Percentiles rank a stretch among this genome's conserved stretches.
phyloP scores from a whole-genome alignment of 345 rosid species.

The Melaleuca alternifolia region DNA sequence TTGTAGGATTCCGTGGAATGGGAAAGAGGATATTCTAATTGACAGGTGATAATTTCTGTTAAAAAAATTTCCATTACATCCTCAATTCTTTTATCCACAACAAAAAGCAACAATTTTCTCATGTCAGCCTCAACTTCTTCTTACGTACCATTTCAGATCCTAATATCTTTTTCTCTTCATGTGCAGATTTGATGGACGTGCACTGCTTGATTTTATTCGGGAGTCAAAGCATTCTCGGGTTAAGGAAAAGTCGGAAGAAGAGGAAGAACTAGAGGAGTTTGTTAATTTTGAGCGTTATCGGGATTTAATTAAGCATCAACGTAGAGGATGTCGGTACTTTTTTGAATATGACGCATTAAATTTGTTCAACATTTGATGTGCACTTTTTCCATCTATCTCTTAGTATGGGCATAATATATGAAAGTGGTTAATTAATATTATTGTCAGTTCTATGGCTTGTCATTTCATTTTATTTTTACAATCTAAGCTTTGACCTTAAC shows the following conservation, averaged over 20 bases:
- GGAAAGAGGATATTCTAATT: constrained; percentile 72
- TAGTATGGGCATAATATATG: constrained; percentile 5
- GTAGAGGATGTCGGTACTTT: constrained; percentile 99
- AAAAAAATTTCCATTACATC: neutral
- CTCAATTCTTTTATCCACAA: neutral
- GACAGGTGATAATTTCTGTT: constrained; percentile 37
- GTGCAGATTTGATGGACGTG: constrained; percentile 80
- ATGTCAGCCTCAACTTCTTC: neutral
- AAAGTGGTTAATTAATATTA: constrained; percentile 1
- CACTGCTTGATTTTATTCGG: constrained; percentile 86
- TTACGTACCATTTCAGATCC: neutral
- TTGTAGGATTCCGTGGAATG: constrained; percentile 87
- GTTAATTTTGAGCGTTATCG: constrained; percentile 99
- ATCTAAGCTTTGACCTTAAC: constrained; percentile 23
- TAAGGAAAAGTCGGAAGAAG: constrained; percentile 73
- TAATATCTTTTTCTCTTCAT: neutral
- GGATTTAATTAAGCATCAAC: constrained; percentile 99
- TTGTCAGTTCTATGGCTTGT: neutral
- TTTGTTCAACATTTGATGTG: constrained; percentile 4
- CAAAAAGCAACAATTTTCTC: neutral
- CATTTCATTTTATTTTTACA: neutral
- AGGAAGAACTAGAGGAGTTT: constrained; percentile 98
- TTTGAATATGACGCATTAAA: constrained; percentile 13
- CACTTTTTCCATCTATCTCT: constrained; percentile 3
- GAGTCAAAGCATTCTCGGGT: constrained; percentile 45